A percentile compares a stretch with the other conserved stretches of the same genome.
Evolutionary conservation across 345 rosid species (phyloP).

Genomic region (Arabis alpina): DNA sequence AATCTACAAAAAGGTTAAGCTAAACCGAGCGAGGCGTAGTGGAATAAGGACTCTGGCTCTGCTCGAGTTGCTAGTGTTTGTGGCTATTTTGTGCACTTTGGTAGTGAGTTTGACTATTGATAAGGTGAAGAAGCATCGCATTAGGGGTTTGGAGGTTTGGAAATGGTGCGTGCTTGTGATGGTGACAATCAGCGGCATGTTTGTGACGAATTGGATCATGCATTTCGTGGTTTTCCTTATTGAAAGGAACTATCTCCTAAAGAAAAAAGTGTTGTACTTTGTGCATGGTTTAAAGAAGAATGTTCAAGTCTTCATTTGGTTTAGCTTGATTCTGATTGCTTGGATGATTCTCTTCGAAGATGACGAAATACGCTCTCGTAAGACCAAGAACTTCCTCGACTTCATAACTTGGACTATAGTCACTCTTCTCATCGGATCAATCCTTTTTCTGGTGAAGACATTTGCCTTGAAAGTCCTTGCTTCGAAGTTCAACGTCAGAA

Average conservation of each 20-base stretch:
- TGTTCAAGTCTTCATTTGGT: constrained; percentile 81
- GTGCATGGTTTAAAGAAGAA: constrained; percentile 93
- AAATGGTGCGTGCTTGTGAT: constrained; percentile 81
- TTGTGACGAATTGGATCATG: constrained; percentile 80
- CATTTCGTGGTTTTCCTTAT: constrained; percentile 72
- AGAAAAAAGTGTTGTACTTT: constrained; percentile 82
- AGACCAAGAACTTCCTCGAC: constrained; percentile 50
- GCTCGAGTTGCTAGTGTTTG: constrained; percentile 57
- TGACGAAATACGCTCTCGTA: constrained; percentile 48
- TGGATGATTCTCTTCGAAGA: constrained; percentile 68
- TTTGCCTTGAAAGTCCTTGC: constrained; percentile 76
- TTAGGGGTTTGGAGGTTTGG: constrained; percentile 77
- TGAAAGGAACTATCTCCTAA: constrained; percentile 71
- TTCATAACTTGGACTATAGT: constrained; percentile 67
- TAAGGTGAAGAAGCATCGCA: constrained; percentile 31
- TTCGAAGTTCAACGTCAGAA: constrained; percentile 75
- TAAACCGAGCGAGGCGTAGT: constrained; percentile 45
- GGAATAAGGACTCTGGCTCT: constrained; percentile 45
- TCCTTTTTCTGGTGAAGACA: constrained; percentile 74
- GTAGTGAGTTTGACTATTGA: constrained; percentile 63
- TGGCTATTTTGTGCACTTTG: constrained; percentile 47
- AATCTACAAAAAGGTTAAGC: constrained; percentile 61
- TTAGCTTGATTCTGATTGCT: constrained; percentile 61
- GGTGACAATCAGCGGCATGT: constrained; percentile 75
- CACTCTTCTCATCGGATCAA: constrained; percentile 61